Base-by-base conservation (phyloP, 2,329 filamentous ascomycete species). In the Fusarium sp. region DNA sequence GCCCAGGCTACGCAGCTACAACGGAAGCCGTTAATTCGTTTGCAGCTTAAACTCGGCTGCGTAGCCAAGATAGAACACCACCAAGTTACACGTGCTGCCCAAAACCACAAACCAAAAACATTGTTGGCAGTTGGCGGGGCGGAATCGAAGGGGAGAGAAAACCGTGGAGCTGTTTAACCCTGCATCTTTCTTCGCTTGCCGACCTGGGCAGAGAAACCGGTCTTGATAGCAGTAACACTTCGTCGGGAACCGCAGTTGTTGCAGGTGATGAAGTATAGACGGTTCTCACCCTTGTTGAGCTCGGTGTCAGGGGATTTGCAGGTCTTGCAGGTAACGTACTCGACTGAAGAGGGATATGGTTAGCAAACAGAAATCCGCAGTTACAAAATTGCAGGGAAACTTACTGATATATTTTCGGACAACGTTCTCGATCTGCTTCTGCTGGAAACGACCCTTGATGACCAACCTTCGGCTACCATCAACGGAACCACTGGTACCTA, bases 371-470 rank as follows among this genome's bases (percentile, higher is more conserved):
- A 56, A 42, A 27, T 48, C 40, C 11, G 32, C 26, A 59, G 17
- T 37, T 12, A 57, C 11, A 32, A 30, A 26, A 38, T n/a, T 23
- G 30, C 17, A n/a, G 17, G 17, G 37, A 54, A 60, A 87, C 90
- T 82, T 86, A 94, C 92, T 93, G 81, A 97, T 98, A 83, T 97
- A 97, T 87, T 95, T 93, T 85, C 95, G 89, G 80, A 98, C 85
- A 57, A 98, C 94, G 84, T 97, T 97, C 87, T 99, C 96, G 80
- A 98, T 95, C 87, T 98, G 95, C 86, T 98, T 98, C 86, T 98
- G 95, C 84, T 98, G 95, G 92, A 99, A 99, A 80, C 96, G 93
- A 87, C 96, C 96, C 89, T 97, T 98, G 89, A 99, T 99, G 80
- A 99, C 95, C 78, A 99, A 84, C 80, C 95, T 91, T 83, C 94